Evolutionary conservation across 352 stramenopile genomes (phyloP).

Genomic region (Halophytophthora batemanensis): DNA sequence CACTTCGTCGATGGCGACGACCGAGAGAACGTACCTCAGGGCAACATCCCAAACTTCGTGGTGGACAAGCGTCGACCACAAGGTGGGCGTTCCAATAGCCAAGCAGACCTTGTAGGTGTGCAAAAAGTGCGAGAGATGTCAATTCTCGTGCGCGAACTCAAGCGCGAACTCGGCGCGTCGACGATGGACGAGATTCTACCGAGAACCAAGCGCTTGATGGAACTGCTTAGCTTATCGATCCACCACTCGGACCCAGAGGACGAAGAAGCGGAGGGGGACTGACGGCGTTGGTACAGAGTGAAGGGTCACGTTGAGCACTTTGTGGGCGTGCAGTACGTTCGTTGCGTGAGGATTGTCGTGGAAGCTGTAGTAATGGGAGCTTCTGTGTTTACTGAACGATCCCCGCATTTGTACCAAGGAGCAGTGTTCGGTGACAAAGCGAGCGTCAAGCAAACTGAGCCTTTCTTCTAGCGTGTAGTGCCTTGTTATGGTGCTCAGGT

Average conservation of each 20-base stretch:
- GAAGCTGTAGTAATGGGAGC: slow-evolving; percentile 8
- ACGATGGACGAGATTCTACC: slow-evolving; percentile 77
- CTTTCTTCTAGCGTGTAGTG: no score
- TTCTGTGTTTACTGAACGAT: slow-evolving; percentile 1
- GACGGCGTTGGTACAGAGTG: slow-evolving; percentile 17
- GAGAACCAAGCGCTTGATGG: slow-evolving; percentile 75
- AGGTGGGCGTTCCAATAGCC: slow-evolving; percentile 8
- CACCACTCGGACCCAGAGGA: slow-evolving; percentile 31
- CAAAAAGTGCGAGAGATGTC: slow-evolving; percentile 75
- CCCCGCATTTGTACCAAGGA: background rate
- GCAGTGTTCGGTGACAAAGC: background rate
- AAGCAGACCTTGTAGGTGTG: slow-evolving; percentile 45
- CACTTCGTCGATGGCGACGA: slow-evolving; percentile 9
- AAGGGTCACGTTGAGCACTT: slow-evolving; percentile 10
- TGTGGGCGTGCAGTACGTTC: slow-evolving; percentile 35
- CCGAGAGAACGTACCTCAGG: slow-evolving; percentile 7
- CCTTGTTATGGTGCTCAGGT: no score
- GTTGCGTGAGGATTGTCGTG: background rate
- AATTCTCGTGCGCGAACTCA: slow-evolving; percentile 64
- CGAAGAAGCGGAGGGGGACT: slow-evolving; percentile 28
- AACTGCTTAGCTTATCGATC: slow-evolving; percentile 74
- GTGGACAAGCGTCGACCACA: slow-evolving; percentile 36
- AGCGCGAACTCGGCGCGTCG: slow-evolving; percentile 69
- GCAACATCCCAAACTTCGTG: slow-evolving; percentile 53
- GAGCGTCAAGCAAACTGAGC: no score